phyloP scores from a whole-genome alignment of 2,329 filamentous ascomycete species.

The Paraphaeosphaeria minitans region DNA sequence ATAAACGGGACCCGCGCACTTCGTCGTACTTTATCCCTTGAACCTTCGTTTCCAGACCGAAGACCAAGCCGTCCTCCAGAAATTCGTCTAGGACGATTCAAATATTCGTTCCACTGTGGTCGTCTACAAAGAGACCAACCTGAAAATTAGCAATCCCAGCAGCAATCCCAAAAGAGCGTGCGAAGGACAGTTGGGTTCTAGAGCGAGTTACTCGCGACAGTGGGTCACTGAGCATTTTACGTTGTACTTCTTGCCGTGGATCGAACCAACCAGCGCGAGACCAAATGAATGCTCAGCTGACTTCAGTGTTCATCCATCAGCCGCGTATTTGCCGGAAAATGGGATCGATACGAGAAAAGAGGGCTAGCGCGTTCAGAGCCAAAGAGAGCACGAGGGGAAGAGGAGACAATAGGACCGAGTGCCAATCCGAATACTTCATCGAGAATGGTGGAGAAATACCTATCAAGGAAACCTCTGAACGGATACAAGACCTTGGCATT shows the following conservation, averaged over 20 bases:
- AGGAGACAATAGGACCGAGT: neutral
- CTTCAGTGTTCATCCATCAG: constrained; percentile 1
- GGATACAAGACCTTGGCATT: neutral
- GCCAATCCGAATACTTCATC: too few relatives aligned
- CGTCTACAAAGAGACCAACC: too few relatives aligned
- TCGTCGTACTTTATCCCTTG: too few relatives aligned
- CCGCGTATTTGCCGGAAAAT: constrained; percentile 5
- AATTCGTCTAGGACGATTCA: too few relatives aligned
- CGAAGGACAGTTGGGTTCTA: too few relatives aligned
- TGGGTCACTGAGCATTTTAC: constrained; percentile 5
- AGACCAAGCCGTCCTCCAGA: too few relatives aligned
- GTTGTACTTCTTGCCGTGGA: constrained; percentile 6
- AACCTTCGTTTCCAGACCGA: too few relatives aligned
- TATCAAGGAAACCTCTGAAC: neutral
- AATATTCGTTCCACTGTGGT: too few relatives aligned
- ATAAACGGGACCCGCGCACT: too few relatives aligned
- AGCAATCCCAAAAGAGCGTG: too few relatives aligned
- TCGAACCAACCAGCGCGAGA: constrained; percentile 4
- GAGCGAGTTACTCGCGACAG: constrained; percentile 6
- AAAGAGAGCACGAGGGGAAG: neutral
- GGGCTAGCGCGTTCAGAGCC: constrained; percentile 1
- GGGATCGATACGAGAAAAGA: constrained; percentile 4
- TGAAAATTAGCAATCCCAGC: too few relatives aligned
- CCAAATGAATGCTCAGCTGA: neutral
- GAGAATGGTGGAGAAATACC: too few relatives aligned